Evolutionary conservation across 1,284 basidiomycete genomes (phyloP), one percentile per base, ranked within the genome.

Genomic region (Inonotus obliquus): DNA sequence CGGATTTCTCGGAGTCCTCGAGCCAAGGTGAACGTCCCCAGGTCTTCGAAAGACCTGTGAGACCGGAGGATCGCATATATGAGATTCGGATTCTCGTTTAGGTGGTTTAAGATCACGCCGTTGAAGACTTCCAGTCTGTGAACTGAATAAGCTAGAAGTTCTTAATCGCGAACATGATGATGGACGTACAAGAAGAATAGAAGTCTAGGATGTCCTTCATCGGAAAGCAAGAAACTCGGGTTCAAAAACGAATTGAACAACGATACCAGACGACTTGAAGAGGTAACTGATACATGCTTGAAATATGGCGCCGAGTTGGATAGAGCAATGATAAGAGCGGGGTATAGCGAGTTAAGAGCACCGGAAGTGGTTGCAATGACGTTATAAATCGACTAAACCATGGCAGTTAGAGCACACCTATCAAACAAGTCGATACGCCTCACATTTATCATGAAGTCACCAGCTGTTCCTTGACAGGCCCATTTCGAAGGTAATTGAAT

Each of bases 131-230:
- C 96, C 48, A 98, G 80, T 81, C 92, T 93, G 67, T 55, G 47
- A 61, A 19, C 65, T 56, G 10, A 44, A 21, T n/a, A 2, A 21
- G 7, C 17, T 9, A 32, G 32, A 11, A 17, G 4, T 14, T 44
- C 17, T 21, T 60, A 57, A 55, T 17, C 61, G 64, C 35, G 45
- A 35, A 62, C 38, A 49, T 62, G 35, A 45, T 25, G 45, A 27
- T 32, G 56, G 35, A 69, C 79, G 66, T 64, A 91, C 87, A 94
- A 86, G 75, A 96, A 96, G 75, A 92, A 98, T 32, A 97, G 79
- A 25, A 98, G 76, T 55, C 96, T 78, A 2, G 96, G 96, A 72
- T 98, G 92, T 5, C 94, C 92, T 74, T 98, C 95, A 66, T 98
- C 95, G 0, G 92, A 88, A 29, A 99, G 77, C 41, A 99, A 76